These are phyloP conservation scores for Rosa lucieae DNA, from an alignment of 306 rosid genomes.

Conservation along the genomic window DNA sequence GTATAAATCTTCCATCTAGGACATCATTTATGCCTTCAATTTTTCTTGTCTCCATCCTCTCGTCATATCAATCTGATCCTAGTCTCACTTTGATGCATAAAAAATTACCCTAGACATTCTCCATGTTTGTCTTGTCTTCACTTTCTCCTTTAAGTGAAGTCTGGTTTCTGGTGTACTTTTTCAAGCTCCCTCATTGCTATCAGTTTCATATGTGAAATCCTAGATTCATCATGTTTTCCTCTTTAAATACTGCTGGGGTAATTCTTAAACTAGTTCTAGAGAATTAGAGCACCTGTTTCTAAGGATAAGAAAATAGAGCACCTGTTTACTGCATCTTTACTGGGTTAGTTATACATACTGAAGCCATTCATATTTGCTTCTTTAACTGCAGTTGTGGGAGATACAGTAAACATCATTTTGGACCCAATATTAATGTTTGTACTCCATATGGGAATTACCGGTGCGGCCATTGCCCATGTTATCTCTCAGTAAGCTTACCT, in stretches of 20 bases:
- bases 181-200: not conserved
- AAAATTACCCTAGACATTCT: not conserved
- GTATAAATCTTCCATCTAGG: not conserved
- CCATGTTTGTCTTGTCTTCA: not conserved
- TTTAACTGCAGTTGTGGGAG: slow-evolving; percentile 68
- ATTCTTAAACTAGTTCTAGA: not conserved
- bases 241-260: not conserved
- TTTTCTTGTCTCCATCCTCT: not conserved
- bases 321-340: not conserved
- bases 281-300: not conserved
- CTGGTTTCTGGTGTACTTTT: not conserved
- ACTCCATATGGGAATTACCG: slow-evolving; percentile 57
- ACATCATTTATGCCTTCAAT: not conserved
- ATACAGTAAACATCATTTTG: slow-evolving; percentile 68
- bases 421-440: slow-evolving; percentile 70
- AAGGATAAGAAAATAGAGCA: not conserved
- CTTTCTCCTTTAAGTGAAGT: not conserved
- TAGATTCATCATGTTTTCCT: not conserved
- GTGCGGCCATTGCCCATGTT: slow-evolving; percentile 85
- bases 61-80: not conserved
- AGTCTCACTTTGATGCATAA: not conserved
- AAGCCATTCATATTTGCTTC: slow-evolving; percentile 15
- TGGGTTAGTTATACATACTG: not conserved
- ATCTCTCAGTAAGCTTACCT: slow-evolving; percentile 64
- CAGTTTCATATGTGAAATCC: not conserved